phyloP scores from a whole-genome alignment of 805 yeast species.

The Naumovozyma baii region DNA sequence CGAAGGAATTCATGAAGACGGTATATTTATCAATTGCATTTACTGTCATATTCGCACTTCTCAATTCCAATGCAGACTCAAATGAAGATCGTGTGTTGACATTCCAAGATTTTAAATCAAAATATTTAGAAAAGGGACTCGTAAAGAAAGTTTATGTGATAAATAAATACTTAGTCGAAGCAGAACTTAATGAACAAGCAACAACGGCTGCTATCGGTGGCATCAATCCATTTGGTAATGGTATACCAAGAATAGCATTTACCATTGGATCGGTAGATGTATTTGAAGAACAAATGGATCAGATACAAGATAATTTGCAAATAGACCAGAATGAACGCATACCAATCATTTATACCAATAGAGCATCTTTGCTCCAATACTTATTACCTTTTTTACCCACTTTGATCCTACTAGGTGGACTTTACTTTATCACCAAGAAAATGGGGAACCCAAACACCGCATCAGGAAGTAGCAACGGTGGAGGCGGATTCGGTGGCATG shows the following conservation, averaged over 20 bases:
- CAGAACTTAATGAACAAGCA: constrained; percentile 43
- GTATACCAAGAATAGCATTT: constrained; percentile 47
- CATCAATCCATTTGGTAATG: not conserved
- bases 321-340: constrained; percentile 62
- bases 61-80: constrained; percentile 18
- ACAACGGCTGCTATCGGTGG: constrained; percentile 4
- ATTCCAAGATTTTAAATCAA: constrained; percentile 78
- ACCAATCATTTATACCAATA: constrained; percentile 67
- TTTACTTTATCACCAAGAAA: constrained; percentile 38
- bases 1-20: constrained; percentile 36
- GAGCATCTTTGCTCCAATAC: constrained; percentile 53
- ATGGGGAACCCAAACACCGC: constrained; percentile 26
- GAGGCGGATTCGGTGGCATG: constrained; percentile 55
- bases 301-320: constrained; percentile 57
- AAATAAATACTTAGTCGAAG: constrained; percentile 64
- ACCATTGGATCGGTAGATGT: constrained; percentile 82
- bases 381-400: constrained; percentile 74
- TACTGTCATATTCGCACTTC: constrained; percentile 30
- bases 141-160: constrained; percentile 67
- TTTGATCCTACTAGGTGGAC: constrained; percentile 66
- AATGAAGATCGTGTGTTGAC: constrained; percentile 33
- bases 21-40: constrained; percentile 33
- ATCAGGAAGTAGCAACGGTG: constrained; percentile 21
- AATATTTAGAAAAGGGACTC: constrained; percentile 65
- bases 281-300: constrained; percentile 74